These are phyloP conservation scores for Crithidia thermophila DNA, from an alignment of 208 protist genomes.

Conservation along the genomic window DNA sequence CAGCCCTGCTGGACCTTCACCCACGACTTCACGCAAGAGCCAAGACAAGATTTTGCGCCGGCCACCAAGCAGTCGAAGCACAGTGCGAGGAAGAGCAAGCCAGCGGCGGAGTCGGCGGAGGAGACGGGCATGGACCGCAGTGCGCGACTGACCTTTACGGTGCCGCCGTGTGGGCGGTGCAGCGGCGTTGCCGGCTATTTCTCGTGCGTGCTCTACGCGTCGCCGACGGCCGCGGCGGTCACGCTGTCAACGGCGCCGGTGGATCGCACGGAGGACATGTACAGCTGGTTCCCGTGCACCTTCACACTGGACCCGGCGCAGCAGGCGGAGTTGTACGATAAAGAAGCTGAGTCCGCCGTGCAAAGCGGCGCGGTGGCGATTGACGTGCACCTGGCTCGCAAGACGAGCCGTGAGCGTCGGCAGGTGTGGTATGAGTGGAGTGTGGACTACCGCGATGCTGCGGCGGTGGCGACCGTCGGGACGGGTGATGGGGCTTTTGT, in stretches of 20 bases:
- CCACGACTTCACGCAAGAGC: constrained; percentile 55
- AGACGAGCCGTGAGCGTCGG: constrained; percentile 20
- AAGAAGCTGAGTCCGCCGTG: background rate
- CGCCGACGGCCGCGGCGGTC: constrained; percentile 16
- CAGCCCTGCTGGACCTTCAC: constrained; percentile 85
- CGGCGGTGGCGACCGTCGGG: background rate
- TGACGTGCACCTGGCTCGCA: constrained; percentile 42
- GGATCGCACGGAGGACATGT: constrained; percentile 64
- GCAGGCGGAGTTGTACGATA: constrained; percentile 37
- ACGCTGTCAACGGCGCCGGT: constrained; percentile 22
- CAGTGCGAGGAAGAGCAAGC: too few relatives aligned
- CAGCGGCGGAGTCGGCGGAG: background rate
- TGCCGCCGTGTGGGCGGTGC: constrained; percentile 42
- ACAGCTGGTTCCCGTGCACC: constrained; percentile 90
- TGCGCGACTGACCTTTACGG: constrained; percentile 43
- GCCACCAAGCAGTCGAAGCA: too few relatives aligned
- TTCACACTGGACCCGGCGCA: constrained; percentile 60
- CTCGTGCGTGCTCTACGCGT: constrained; percentile 59
- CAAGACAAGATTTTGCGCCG: too few relatives aligned
- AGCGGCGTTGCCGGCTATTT: constrained; percentile 82
- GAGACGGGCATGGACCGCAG: constrained; percentile 49
- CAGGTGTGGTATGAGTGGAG: constrained; percentile 85
- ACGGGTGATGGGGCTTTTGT: too few relatives aligned
- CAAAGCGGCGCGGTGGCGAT: constrained; percentile 20
- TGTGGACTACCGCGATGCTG: constrained; percentile 23